Evolutionary conservation across 345 rosid species (phyloP).

Genomic region (Hypericum androsaemum): DNA sequence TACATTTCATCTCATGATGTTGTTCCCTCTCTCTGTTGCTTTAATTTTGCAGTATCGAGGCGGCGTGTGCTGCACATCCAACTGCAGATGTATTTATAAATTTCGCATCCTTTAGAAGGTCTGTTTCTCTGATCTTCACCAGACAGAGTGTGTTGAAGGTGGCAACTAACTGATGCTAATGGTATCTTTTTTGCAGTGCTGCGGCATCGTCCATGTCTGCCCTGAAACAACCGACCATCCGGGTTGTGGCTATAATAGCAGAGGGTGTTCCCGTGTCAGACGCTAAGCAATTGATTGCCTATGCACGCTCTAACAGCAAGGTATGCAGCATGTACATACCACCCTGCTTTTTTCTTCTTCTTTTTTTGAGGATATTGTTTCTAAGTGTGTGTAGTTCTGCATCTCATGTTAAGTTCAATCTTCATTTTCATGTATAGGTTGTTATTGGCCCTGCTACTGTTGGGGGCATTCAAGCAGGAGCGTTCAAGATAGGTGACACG

Average conservation of each 20-base stretch:
- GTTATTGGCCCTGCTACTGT: constrained; percentile 98
- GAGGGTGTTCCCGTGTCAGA: constrained; percentile 99
- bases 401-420: constrained; percentile 1
- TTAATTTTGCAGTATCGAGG: constrained; percentile 61
- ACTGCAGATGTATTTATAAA: constrained; percentile 95
- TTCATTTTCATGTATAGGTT: constrained; percentile 46
- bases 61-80: constrained; percentile 90
- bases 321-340: constrained; percentile 21
- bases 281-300: constrained; percentile 81
- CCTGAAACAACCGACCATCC: constrained; percentile 85
- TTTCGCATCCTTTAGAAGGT: constrained; percentile 94
- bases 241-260: constrained; percentile 91
- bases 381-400: constrained; percentile 2
- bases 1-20: not conserved
- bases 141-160: constrained; percentile 9
- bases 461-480: constrained; percentile 98
- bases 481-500: constrained; percentile 97
- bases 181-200: constrained; percentile 46
- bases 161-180: constrained; percentile 3
- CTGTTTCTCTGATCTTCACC: not conserved
- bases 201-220: constrained; percentile 99
- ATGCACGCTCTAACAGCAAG: constrained; percentile 92
- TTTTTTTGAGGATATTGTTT: not conserved
- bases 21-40: constrained; percentile 3
- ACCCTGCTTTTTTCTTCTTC: too few species aligned